phyloP scores from a whole-genome alignment of 1,139 yeast genomes.

The Entelexis paramagnoliae region DNA sequence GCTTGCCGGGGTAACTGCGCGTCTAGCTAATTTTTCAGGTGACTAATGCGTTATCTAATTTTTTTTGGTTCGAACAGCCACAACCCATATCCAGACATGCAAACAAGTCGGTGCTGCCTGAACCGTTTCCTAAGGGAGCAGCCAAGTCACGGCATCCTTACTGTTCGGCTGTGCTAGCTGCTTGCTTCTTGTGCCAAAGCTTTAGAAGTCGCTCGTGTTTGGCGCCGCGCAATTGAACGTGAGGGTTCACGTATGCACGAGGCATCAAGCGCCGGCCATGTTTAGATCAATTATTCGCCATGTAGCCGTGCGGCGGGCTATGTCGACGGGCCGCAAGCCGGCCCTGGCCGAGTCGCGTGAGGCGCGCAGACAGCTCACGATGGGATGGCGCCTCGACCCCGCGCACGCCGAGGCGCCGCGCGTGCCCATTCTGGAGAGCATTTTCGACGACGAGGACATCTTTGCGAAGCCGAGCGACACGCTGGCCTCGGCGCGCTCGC shows the following conservation, averaged over 20 bases:
- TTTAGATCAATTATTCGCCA: no score
- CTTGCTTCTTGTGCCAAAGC: no score
- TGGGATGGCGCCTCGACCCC: conserved; percentile 15
- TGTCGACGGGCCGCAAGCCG: not conserved
- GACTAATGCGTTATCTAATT: not conserved
- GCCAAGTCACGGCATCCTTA: no score
- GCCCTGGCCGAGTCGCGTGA: conserved; percentile 5
- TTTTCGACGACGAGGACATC: conserved; percentile 21
- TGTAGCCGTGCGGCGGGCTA: not conserved
- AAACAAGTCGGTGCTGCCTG: no score
- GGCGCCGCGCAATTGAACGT: no score
- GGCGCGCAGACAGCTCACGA: conserved; percentile 13
- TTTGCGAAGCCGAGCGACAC: conserved; percentile 9
- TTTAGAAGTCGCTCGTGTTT: no score
- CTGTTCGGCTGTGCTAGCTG: no score
- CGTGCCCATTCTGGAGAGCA: conserved; percentile 19
- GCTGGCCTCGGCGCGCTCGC: not conserved
- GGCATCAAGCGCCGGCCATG: no score
- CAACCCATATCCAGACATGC: no score
- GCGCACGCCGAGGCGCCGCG: conserved; percentile 3
- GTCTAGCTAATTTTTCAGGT: conserved; percentile 8
- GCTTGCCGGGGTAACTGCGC: not conserved
- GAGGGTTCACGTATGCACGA: no score
- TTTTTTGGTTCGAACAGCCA: not conserved
- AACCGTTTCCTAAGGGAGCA: no score